A percentile compares a stretch with the other conserved stretches of the same genome.
These are phyloP conservation scores for Aureobasidium leucospermi DNA, from an alignment of 2,329 filamentous ascomycete species.

Conservation along the genomic window DNA sequence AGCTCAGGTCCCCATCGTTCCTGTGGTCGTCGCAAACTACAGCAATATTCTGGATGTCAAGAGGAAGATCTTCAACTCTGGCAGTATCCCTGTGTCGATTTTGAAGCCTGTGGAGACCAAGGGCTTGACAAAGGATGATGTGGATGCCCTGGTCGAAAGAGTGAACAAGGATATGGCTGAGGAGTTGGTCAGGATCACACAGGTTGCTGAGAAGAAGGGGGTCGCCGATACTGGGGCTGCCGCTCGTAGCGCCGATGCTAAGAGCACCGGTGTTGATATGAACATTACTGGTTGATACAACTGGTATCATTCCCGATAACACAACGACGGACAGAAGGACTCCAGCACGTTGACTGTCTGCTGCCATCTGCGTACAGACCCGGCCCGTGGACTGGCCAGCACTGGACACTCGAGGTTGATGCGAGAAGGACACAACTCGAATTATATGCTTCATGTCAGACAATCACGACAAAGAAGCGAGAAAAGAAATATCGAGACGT, in stretches of 20 bases:
- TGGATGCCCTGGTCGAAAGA: constrained; percentile 62
- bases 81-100: constrained; percentile 58
- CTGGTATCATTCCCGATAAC: too few relatives aligned
- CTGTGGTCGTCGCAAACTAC: constrained; percentile 54
- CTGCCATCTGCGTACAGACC: too few relatives aligned
- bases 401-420: too few relatives aligned
- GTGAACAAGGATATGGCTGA: constrained; percentile 70
- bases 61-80: constrained; percentile 34
- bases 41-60: constrained; percentile 40
- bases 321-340: too few relatives aligned
- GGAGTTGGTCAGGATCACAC: constrained; percentile 40
- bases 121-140: constrained; percentile 65
- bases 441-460: too few relatives aligned
- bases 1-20: constrained; percentile 87
- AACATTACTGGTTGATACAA: neutral
- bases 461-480: too few relatives aligned
- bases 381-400: too few relatives aligned
- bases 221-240: neutral
- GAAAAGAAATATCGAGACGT: too few relatives aligned
- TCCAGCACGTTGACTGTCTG: too few relatives aligned
- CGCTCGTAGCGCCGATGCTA: neutral
- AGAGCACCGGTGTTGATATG: neutral
- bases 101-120: constrained; percentile 73
- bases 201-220: constrained; percentile 18
- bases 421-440: too few relatives aligned